Evolutionary conservation across 2,329 filamentous ascomycete genomes (phyloP).

Genomic region (Chaetomiaceae sp.): DNA sequence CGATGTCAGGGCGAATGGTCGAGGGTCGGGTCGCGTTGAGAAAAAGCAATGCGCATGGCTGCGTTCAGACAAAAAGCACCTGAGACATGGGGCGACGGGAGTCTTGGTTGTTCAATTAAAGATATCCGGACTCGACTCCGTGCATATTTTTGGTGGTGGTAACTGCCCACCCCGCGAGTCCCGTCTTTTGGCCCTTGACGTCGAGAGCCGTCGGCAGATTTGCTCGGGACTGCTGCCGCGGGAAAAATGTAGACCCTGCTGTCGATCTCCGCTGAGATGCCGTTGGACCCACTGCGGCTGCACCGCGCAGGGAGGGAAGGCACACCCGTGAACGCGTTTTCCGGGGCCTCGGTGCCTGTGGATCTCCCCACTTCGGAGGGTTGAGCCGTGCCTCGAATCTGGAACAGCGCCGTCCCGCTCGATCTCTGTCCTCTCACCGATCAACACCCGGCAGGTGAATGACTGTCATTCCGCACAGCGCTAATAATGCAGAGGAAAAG

Average conservation of each 20-base stretch:
- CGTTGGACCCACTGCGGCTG: background rate
- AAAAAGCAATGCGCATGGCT: background rate
- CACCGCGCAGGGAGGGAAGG: background rate
- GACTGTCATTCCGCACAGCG: too few relatives aligned
- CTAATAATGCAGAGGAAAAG: too few relatives aligned
- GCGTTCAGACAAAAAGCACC: background rate
- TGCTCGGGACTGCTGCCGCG: slow-evolving; percentile 20
- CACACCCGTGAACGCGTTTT: too few relatives aligned
- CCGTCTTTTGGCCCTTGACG: too few relatives aligned
- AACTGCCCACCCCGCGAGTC: slow-evolving; percentile 8
- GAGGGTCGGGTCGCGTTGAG: slow-evolving; percentile 5
- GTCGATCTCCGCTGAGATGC: slow-evolving; percentile 9
- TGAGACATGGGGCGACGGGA: too few relatives aligned
- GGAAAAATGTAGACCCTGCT: slow-evolving; percentile 29
- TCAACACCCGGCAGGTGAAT: too few relatives aligned
- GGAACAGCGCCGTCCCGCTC: background rate
- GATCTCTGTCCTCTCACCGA: too few relatives aligned
- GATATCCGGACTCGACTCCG: too few relatives aligned
- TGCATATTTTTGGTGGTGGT: too few relatives aligned
- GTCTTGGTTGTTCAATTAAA: too few relatives aligned
- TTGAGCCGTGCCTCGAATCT: background rate
- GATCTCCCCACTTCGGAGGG: background rate
- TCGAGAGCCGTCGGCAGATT: slow-evolving; percentile 25
- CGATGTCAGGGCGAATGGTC: background rate
- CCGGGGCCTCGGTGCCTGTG: background rate